Base-by-base conservation (phyloP, 768 basidiomycete species). In the Rhodotorula diobovata region DNA sequence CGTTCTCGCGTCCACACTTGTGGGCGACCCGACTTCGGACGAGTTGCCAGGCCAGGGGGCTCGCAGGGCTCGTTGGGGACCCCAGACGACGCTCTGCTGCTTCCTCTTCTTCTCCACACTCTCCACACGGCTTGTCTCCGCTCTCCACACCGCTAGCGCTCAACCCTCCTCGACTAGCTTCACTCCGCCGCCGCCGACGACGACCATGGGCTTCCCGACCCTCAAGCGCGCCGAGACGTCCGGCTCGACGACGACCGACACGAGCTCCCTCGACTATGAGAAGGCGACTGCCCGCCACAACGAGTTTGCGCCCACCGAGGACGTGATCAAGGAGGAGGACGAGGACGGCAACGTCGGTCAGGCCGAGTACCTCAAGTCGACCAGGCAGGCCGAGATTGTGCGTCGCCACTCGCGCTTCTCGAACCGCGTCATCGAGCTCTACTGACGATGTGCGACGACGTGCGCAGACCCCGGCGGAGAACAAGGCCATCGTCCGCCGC, bases 401-500 rank as follows among this genome's bases (percentile, higher is more conserved):
- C 18, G 70, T 53, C 16, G 8, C 16, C 28, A 16, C 43, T 28
- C 20, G 30, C 35, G n/a, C 25, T 54, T 14, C n/a, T n/a, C n/a
- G n/a, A n/a, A 7, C 41, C 18, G 41, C 41, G 11, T 5, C 41
- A 18, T 12, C 41, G 6, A 43, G 41, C 8, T 20, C 7, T 23
- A 15, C 30, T 34, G n/a, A 25, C n/a, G n/a, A n/a, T n/a, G n/a
- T 34, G 20, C 58, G 3, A 32, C 58, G 23, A 37, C 28, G 15
- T 8, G 3, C 15, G 6, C 69, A 71, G 70, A 71, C 70, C 0
- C 70, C 70, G 0, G 70, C 56, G 28, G 53, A 70, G 64, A 70
- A 70, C 63, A 56, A 62, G 45, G 64, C 69, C 25, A 70, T 70
- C 53, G 34, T 70, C 12, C 70, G 65, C 43, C 60, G 77, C 45